A percentile compares a stretch with the other conserved stretches of the same genome.
phyloP scores from a whole-genome alignment of 2,329 filamentous ascomycete species.

The Aspergillus fumigatus region DNA sequence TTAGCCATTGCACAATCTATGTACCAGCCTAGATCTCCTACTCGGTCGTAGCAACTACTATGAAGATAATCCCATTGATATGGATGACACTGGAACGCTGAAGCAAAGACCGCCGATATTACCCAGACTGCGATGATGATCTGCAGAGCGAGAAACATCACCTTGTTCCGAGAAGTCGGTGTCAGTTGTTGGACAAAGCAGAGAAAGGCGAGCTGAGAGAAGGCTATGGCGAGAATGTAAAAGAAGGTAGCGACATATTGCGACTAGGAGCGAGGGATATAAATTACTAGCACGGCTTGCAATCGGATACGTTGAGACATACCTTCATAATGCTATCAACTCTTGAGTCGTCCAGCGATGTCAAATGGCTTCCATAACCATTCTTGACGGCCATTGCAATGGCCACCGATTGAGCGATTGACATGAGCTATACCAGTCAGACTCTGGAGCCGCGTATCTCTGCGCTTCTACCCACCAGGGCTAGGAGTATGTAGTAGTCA shows the following conservation, averaged over 20 bases:
- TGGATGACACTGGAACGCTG: constrained; percentile 17
- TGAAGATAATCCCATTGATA: constrained; percentile 18
- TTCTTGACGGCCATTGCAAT: constrained; percentile 18
- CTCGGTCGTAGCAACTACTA: constrained; percentile 18
- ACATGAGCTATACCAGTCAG: constrained; percentile 1
- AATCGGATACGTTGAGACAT: neutral
- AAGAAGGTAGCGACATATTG: constrained; percentile 22
- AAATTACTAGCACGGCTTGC: neutral
- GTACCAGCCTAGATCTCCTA: constrained; percentile 2
- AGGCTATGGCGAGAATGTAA: constrained; percentile 17
- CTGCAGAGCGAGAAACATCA: constrained; percentile 13
- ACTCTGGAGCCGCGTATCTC: neutral
- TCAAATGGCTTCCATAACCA: constrained; percentile 20
- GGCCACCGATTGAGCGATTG: constrained; percentile 16
- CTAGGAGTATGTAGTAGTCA: constrained; percentile 18
- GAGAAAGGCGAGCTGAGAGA: constrained; percentile 23
- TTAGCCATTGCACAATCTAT: neutral
- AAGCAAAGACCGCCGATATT: constrained; percentile 11
- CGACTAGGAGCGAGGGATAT: constrained; percentile 4
- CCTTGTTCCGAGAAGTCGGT: constrained; percentile 14
- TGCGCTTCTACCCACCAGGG: constrained; percentile 13
- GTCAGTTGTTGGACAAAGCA: constrained; percentile 22
- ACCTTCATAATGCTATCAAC: constrained; percentile 19
- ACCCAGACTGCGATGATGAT: constrained; percentile 13
- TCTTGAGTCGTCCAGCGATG: constrained; percentile 5